These are phyloP conservation scores for Sechiopsis laciniata DNA, from an alignment of 306 rosid genomes.

Conservation along the genomic window DNA sequence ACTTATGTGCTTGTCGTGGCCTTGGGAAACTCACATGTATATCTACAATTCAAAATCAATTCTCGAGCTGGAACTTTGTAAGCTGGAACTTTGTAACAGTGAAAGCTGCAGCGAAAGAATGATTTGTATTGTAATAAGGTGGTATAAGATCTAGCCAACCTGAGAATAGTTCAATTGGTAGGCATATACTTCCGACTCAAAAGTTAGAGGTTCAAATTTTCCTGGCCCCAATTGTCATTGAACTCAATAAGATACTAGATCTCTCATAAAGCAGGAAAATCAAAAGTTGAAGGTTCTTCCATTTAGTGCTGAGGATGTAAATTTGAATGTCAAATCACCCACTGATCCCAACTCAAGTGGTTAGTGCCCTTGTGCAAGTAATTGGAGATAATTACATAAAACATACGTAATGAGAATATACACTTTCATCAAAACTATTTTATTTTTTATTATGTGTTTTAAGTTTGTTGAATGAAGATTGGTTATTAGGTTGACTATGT, in stretches of 20 bases:
- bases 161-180: not conserved
- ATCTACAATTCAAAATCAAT: not conserved
- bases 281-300: not conserved
- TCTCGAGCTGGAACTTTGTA: not conserved
- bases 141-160: not conserved
- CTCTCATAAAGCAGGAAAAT: not conserved
- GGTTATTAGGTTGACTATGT: constrained; percentile 1
- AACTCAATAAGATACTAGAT: not conserved
- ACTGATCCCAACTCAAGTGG: constrained; percentile 3
- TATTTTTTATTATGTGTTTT: not conserved
- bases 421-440: not conserved
- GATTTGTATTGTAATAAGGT: not conserved
- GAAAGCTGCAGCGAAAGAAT: not conserved
- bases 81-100: not conserved
- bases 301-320: not conserved
- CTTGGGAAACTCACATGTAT: not conserved
- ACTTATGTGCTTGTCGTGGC: not conserved
- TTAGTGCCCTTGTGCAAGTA: not conserved
- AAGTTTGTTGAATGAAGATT: constrained; percentile 5
- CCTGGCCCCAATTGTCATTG: not conserved
- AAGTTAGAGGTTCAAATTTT: not conserved
- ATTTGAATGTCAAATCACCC: not conserved
- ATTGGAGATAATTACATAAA: not conserved
- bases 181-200: not conserved
- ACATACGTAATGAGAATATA: not conserved